Conservation (phyloP, 2,329 filamentous ascomycete genomes). For the Claviceps sp. region DNA sequence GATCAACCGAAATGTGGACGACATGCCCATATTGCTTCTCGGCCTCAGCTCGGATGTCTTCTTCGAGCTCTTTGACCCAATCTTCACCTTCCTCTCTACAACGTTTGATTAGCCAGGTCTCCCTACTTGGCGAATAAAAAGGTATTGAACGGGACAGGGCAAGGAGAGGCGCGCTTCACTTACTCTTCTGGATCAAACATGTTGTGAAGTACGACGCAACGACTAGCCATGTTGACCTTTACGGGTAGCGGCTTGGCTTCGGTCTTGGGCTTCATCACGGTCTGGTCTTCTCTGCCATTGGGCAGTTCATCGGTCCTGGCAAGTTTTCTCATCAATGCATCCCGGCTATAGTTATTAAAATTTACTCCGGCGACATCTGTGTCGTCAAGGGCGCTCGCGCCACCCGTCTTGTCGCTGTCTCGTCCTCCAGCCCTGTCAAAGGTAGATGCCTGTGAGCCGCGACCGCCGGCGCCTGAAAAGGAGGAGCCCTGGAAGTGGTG, state of each 20-base stretch:
- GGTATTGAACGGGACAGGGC: background rate
- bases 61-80: slow-evolving; percentile 90
- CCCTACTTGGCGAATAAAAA: background rate
- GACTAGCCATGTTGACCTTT: slow-evolving; percentile 82
- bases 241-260: slow-evolving; percentile 67
- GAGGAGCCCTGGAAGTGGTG: slow-evolving; percentile 75
- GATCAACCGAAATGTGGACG: slow-evolving; percentile 90
- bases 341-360: slow-evolving; percentile 98
- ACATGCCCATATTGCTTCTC: slow-evolving; percentile 93
- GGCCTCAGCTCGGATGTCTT: slow-evolving; percentile 86
- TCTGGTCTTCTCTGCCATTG: slow-evolving; percentile 53
- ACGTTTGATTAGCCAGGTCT: slow-evolving; percentile 19
- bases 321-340: slow-evolving; percentile 97
- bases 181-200: slow-evolving; percentile 92
- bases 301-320: slow-evolving; percentile 79
- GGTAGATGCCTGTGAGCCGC: slow-evolving; percentile 69
- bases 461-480: slow-evolving; percentile 81
- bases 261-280: slow-evolving; percentile 64
- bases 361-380: slow-evolving; percentile 97
- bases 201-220: slow-evolving; percentile 87
- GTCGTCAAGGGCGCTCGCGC: slow-evolving; percentile 90
- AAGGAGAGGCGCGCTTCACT: slow-evolving; percentile 23
- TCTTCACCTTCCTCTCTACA: slow-evolving; percentile 67
- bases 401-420: slow-evolving; percentile 79
- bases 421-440: slow-evolving; percentile 86